These are phyloP conservation scores for Dipteronia dyeriana DNA, from an alignment of 345 rosid species.

Conservation along the genomic window DNA sequence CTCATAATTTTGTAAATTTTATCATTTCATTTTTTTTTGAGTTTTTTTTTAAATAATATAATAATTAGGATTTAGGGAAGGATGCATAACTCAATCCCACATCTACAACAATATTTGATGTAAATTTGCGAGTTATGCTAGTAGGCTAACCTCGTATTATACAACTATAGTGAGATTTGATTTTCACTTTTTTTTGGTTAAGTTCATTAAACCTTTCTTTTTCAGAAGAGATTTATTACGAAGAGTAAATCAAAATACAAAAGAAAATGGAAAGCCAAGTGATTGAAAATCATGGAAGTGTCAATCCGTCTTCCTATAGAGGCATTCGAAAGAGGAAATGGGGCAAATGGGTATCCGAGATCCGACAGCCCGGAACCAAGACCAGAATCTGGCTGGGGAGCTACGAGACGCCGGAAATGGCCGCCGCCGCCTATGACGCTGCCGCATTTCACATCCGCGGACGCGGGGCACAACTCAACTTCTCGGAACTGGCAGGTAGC, in stretches of 20 bases:
- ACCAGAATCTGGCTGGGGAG: conserved; percentile 90
- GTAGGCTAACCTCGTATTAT: too few species aligned
- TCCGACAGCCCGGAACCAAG: conserved; percentile 84
- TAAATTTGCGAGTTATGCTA: too few species aligned
- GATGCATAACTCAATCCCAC: too few species aligned
- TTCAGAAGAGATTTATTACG: neutral
- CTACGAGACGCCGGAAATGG: conserved; percentile 84
- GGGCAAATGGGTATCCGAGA: conserved; percentile 99
- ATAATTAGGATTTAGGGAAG: too few species aligned
- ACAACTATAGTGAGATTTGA: too few species aligned
- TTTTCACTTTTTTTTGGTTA: too few species aligned
- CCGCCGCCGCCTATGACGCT: conserved; percentile 86
- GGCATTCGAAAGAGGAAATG: conserved; percentile 87
- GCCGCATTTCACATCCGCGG: conserved; percentile 79
- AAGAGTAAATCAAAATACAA: neutral
- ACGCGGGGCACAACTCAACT: conserved; percentile 59
- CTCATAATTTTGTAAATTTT: too few species aligned
- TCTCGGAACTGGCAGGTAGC: conserved; percentile 47
- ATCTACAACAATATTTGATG: too few species aligned
- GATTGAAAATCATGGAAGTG: conserved; percentile 13
- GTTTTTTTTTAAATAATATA: too few species aligned
- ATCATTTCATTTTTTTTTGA: too few species aligned
- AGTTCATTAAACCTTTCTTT: too few species aligned
- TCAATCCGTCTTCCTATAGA: conserved; percentile 33
- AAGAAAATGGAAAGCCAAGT: conserved; percentile 20